phyloP scores from a whole-genome alignment of 139 green algal genomes.

The Coelastrella sp. region DNA sequence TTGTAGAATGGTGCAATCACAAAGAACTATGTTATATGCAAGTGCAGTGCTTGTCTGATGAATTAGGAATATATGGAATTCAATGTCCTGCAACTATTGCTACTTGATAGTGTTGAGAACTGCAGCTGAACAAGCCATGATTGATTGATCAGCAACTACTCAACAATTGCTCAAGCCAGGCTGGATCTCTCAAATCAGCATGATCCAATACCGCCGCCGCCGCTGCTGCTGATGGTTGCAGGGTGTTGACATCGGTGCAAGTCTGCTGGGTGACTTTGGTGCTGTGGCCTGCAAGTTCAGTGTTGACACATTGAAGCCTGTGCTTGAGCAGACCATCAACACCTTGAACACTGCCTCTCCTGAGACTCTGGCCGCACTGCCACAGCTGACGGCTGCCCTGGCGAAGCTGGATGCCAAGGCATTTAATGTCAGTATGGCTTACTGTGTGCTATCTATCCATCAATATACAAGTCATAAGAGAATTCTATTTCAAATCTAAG shows the following conservation, averaged over 20 bases:
- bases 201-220: background rate
- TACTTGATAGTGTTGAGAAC: no score
- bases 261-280: slow-evolving; percentile 13
- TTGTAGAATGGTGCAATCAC: no score
- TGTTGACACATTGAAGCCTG: background rate
- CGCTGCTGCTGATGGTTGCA: background rate
- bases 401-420: background rate
- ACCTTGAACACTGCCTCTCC: background rate
- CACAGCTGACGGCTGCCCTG: background rate
- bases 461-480: background rate
- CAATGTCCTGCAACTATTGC: no score
- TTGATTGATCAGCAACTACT: background rate
- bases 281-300: slow-evolving; percentile 32
- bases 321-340: background rate
- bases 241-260: background rate
- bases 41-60: no score
- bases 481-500: background rate
- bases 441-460: background rate
- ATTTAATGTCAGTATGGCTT: background rate
- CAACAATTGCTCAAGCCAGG: background rate
- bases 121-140: background rate
- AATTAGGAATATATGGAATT: no score
- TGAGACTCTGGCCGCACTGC: background rate
- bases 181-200: background rate
- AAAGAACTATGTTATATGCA: no score